These are phyloP conservation scores for Bipolaris bicolor DNA, from an alignment of 2,329 filamentous ascomycete genomes.

Conservation along the genomic window DNA sequence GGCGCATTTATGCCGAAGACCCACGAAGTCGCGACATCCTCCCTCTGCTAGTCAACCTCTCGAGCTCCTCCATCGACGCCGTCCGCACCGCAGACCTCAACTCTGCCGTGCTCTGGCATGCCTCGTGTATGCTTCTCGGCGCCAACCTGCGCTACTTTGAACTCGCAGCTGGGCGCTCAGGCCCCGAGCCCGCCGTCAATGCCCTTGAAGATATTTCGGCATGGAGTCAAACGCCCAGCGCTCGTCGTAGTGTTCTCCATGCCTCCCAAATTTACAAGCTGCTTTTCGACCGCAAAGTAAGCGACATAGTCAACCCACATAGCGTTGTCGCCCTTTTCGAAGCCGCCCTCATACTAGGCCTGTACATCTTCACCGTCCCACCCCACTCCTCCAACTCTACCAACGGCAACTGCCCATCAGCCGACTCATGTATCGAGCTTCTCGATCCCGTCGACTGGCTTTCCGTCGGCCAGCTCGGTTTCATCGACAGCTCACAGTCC, in stretches of 20 bases:
- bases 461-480: conserved; percentile 54
- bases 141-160: conserved; percentile 61
- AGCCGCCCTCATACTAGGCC: conserved; percentile 58
- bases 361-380: conserved; percentile 59
- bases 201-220: conserved; percentile 58
- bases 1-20: conserved; percentile 57
- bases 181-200: conserved; percentile 54
- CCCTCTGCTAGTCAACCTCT: conserved; percentile 46
- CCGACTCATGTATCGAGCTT: conserved; percentile 52
- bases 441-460: conserved; percentile 60
- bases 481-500: conserved; percentile 45
- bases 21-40: conserved; percentile 51
- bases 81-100: conserved; percentile 57
- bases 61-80: conserved; percentile 51
- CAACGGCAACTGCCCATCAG: conserved; percentile 37
- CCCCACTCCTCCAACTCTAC: conserved; percentile 5
- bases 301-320: conserved; percentile 60
- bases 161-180: conserved; percentile 58
- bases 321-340: conserved; percentile 58
- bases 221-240: conserved; percentile 59
- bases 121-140: conserved; percentile 59
- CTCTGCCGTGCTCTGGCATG: conserved; percentile 59
- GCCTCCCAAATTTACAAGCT: conserved; percentile 60
- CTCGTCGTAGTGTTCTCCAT: conserved; percentile 58
- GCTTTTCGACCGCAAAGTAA: conserved; percentile 59